phyloP scores from a whole-genome alignment of 257 asterid species.

The Eustoma russellianum region DNA sequence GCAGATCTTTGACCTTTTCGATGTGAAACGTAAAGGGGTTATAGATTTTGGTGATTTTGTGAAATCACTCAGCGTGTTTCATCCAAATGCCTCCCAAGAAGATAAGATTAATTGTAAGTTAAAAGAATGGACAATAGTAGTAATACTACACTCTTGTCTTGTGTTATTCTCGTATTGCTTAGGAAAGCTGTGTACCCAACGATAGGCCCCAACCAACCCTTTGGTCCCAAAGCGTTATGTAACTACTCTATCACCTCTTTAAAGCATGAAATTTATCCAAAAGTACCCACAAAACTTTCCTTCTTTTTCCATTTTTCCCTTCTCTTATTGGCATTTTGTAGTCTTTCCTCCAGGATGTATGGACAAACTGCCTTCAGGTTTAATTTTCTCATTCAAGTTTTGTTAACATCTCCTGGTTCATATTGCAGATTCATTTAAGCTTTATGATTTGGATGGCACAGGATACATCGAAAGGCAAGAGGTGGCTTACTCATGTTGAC shows the following conservation, averaged over 20 bases:
- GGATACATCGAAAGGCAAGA: conserved; percentile 94
- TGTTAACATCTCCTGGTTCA: conserved; percentile 3
- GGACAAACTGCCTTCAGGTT: no score
- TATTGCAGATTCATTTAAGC: conserved; percentile 87
- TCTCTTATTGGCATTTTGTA: no score
- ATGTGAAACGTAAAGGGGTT: conserved; percentile 89
- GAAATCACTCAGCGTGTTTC: conserved; percentile 86
- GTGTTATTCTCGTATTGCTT: no score
- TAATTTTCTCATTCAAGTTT: not conserved
- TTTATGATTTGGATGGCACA: conserved; percentile 86
- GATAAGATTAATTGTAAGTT: conserved; percentile 86
- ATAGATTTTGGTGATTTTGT: conserved; percentile 98
- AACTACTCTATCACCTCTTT: no score
- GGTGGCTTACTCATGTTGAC: conserved; percentile 29
- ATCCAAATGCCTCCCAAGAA: conserved; percentile 92
- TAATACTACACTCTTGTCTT: not conserved
- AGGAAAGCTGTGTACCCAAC: no score
- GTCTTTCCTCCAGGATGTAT: no score
- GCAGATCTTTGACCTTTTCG: conserved; percentile 96
- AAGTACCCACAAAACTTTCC: no score
- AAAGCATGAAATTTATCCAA: no score
- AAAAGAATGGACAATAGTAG: not conserved
- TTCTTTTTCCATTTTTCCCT: no score
- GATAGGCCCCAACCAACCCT: no score
- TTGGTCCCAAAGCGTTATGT: no score